Evolutionary conservation across 1,139 yeast genomes (phyloP), one percentile per base, ranked within the genome.

Genomic region (Kodamaea sp.): DNA sequence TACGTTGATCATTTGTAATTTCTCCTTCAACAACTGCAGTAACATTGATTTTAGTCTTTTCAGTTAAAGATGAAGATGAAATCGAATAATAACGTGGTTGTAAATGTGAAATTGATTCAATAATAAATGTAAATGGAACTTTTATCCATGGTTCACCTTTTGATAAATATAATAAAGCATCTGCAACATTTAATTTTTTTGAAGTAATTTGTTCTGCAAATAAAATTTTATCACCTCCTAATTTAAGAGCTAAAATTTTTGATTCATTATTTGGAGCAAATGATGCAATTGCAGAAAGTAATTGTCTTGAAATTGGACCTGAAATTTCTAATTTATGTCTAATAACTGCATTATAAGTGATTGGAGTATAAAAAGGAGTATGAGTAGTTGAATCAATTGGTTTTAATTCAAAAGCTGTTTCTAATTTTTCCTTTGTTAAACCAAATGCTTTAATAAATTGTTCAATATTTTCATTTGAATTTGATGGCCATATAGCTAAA

Each of bases 51-150:
- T 75, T 72, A 41, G 81, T 75, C 61, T 89, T 88, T 55, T 87
- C 94, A 42, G 81, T 75, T 43, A 81, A 64, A 2, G 95, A 82
- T 8, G 97, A 88, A 2, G 97, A 90, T 4, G 97, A 90, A 52
- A 92, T 92, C 20, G 98, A 92, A 64, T 92, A 92, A 67, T 89
- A 92, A 64, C 98, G 90, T 34, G 97, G 96, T 59, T 85, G 94
- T 53, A 92, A 70, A 54, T 81, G 88, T 38, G 89, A 79, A 45
- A 92, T 64, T 31, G 83, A 75, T 67, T 92, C 98, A 52, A 90
- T 72, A 37, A 92, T 65, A 57, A 89, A 87, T 42, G 81, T 82
- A 68, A 90, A 85, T 28, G 98, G 97, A 37, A 92, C 87, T 9
- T 67, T 60, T 20, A 61, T 49, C 97, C 97, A 90, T 26, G 79